Percentiles rank a stretch among this genome's conserved stretches.
These are phyloP conservation scores for Lunularia cruciata DNA, from an alignment of 225 moss, liverwort and hornwort genomes.

Conservation along the genomic window DNA sequence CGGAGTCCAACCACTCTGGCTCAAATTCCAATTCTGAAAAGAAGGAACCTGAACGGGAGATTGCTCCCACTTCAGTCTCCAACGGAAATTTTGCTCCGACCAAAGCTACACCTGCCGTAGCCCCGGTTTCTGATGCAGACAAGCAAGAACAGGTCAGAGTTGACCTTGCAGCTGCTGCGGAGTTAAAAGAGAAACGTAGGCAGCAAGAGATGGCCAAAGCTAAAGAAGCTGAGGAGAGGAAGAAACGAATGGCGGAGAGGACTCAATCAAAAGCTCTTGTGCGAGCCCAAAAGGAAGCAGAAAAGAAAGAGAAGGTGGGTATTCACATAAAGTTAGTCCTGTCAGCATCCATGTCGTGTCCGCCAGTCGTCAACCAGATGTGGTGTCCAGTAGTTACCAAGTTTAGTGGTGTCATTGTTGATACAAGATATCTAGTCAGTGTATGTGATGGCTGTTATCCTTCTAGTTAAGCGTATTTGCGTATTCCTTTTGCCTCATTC, in stretches of 20 bases:
- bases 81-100: conserved; percentile 8
- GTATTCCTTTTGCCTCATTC: no score
- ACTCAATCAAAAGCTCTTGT: conserved; percentile 59
- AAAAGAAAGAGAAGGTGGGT: conserved; percentile 57
- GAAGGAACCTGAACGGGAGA: conserved; percentile 20
- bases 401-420: no score
- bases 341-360: no score
- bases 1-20: conserved; percentile 8
- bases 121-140: conserved; percentile 17
- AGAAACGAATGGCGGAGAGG: conserved; percentile 61
- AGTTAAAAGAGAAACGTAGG: conserved; percentile 64
- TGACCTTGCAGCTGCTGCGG: conserved; percentile 51
- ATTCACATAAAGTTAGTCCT: not conserved
- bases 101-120: conserved; percentile 6
- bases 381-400: not conserved
- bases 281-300: conserved; percentile 74
- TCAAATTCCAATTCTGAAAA: conserved; percentile 15
- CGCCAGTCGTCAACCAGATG: no score
- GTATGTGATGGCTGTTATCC: no score
- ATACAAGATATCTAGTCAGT: no score
- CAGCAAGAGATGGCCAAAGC: conserved; percentile 75
- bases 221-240: conserved; percentile 76
- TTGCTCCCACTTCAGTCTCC: not conserved
- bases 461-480: no score
- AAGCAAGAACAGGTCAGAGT: conserved; percentile 36